Evolutionary conservation across 2,329 filamentous ascomycete genomes (phyloP).

Genomic region (Harringtonia lauricola): DNA sequence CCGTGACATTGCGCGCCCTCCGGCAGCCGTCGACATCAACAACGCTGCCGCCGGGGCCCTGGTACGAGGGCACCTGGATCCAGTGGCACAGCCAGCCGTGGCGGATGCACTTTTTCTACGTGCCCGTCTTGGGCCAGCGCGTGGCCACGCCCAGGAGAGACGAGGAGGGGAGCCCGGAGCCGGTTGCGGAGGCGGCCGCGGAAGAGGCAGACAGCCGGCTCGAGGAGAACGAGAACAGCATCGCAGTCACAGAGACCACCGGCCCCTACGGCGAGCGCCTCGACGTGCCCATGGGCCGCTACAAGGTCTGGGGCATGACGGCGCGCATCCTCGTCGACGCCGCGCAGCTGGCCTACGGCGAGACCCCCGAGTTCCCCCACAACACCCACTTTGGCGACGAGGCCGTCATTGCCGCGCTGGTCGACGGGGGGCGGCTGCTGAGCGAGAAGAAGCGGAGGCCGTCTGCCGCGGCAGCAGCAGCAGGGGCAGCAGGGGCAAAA

Average conservation of each 20-base stretch:
- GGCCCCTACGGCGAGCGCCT: conserved; percentile 8
- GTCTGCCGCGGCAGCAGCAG: conserved; percentile 19
- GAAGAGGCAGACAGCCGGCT: no score
- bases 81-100: conserved; percentile 69
- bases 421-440: conserved; percentile 31
- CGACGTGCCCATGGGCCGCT: conserved; percentile 36
- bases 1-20: conserved; percentile 7
- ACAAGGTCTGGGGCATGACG: conserved; percentile 92
- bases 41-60: conserved; percentile 43
- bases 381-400: conserved; percentile 43
- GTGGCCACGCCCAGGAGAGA: conserved; percentile 45
- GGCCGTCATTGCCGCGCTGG: conserved; percentile 33
- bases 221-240: background rate
- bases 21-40: background rate
- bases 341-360: conserved; percentile 70
- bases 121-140: conserved; percentile 62
- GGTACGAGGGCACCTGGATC: conserved; percentile 81
- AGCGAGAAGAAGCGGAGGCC: conserved; percentile 32
- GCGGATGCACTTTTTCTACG: conserved; percentile 85
- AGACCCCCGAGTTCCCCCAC: conserved; percentile 75
- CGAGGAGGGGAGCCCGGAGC: background rate
- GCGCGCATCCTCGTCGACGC: conserved; percentile 82
- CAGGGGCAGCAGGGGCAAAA: no score
- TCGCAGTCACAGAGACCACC: background rate
- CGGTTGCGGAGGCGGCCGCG: no score